These are phyloP conservation scores for Fusarium nygamai DNA, from an alignment of 2,329 filamentous ascomycete species.

Conservation along the genomic window DNA sequence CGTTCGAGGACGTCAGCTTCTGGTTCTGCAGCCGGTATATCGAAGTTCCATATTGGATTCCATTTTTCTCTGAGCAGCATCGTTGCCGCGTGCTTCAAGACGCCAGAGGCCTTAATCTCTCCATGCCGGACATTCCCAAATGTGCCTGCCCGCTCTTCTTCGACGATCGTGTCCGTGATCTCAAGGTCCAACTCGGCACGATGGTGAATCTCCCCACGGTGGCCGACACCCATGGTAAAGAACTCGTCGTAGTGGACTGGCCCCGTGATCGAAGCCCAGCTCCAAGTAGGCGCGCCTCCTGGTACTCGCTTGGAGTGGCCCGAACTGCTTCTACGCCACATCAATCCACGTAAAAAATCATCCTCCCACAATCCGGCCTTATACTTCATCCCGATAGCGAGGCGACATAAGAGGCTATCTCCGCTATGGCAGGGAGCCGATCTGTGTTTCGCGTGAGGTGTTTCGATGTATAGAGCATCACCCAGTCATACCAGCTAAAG, in stretches of 20 bases:
- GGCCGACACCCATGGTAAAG: not conserved
- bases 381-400: not conserved
- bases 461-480: rapidly evolving
- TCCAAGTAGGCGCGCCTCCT: not conserved
- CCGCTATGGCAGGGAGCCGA: not conserved
- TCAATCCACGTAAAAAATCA: not conserved
- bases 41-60: not conserved
- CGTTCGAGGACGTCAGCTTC: not conserved
- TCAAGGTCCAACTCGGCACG: not conserved
- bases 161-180: rapidly evolving
- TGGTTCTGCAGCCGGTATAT: not conserved
- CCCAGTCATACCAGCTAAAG: not conserved
- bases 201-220: rapidly evolving
- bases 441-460: not conserved
- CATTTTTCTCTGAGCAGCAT: not conserved
- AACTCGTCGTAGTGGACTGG: rapidly evolving
- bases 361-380: not conserved
- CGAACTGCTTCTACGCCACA: not conserved
- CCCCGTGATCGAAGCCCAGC: not conserved
- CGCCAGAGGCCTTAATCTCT: not conserved
- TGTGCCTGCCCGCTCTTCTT: not conserved
- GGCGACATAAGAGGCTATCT: not conserved
- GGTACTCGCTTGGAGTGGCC: not conserved
- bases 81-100: rapidly evolving
- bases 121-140: not conserved